phyloP scores from a whole-genome alignment of 2,329 filamentous ascomycete genomes.

The Cladosporium austrohemisphaericum region DNA sequence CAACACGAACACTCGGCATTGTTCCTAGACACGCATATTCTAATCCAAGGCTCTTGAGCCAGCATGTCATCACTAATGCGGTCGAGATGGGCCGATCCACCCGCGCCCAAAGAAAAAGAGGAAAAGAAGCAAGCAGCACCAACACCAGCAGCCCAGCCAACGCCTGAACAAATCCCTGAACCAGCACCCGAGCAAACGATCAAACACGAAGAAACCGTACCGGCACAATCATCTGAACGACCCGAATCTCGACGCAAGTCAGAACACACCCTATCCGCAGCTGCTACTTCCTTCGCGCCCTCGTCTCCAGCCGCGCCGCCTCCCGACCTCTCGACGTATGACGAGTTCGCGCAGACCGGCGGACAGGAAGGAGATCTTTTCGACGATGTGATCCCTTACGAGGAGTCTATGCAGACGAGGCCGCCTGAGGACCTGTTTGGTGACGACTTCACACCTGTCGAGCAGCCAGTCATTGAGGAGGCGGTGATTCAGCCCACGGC shows the following conservation, averaged over 20 bases:
- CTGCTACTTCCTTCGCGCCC: constrained; percentile 13
- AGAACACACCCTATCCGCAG: constrained; percentile 12
- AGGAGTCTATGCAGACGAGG: constrained; percentile 49
- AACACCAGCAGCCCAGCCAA: background rate
- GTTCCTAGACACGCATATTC: background rate
- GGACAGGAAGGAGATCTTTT: constrained; percentile 33
- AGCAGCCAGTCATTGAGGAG: constrained; percentile 38
- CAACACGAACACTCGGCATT: background rate
- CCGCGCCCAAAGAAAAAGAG: background rate
- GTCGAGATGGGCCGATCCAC: constrained; percentile 12
- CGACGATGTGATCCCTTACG: constrained; percentile 33
- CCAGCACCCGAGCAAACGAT: background rate
- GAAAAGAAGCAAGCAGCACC: background rate
- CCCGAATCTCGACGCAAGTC: background rate
- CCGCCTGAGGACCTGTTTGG: constrained; percentile 50
- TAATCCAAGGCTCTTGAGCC: no score
- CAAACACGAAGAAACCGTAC: background rate
- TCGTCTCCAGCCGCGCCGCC: constrained; percentile 15
- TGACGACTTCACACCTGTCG: constrained; percentile 48
- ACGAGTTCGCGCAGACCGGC: constrained; percentile 34
- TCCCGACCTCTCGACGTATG: constrained; percentile 23
- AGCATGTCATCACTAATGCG: constrained; percentile 9
- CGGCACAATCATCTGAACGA: background rate
- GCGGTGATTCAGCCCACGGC: constrained; percentile 10
- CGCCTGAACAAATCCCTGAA: background rate